Percentiles rank a stretch among this genome's conserved stretches.
These are phyloP conservation scores for Naganishia friedmannii DNA, from an alignment of 768 basidiomycete species.

Conservation along the genomic window DNA sequence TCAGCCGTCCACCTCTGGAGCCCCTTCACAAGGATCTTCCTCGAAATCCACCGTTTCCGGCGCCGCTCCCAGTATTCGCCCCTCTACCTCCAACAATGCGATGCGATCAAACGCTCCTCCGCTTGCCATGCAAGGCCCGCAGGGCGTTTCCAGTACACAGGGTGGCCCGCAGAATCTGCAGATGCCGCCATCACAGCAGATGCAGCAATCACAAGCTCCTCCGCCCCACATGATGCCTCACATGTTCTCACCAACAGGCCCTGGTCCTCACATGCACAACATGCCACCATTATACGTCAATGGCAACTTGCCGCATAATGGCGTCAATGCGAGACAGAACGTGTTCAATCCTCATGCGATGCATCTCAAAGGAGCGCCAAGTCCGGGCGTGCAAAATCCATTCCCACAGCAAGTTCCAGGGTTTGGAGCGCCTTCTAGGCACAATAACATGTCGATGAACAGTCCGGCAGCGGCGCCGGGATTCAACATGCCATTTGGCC, in stretches of 20 bases:
- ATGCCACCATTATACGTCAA: slow-evolving; percentile 19
- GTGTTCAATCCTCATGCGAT: slow-evolving; percentile 16
- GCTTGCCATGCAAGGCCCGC: slow-evolving; percentile 13
- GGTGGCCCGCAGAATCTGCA: background rate
- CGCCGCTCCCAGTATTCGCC: background rate
- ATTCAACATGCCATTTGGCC: slow-evolving; percentile 5
- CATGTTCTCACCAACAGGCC: slow-evolving; percentile 19
- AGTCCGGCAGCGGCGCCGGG: slow-evolving; percentile 3
- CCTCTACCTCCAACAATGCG: slow-evolving; percentile 8
- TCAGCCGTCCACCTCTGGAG: slow-evolving; percentile 8
- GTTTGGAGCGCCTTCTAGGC: slow-evolving; percentile 10
- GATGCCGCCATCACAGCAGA: slow-evolving; percentile 2
- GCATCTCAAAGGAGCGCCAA: slow-evolving; percentile 16
- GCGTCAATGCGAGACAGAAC: slow-evolving; percentile 12
- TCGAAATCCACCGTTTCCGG: background rate
- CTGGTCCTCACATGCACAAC: slow-evolving; percentile 16
- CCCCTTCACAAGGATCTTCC: slow-evolving; percentile 23
- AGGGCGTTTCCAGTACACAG: background rate
- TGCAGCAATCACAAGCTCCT: slow-evolving; percentile 3
- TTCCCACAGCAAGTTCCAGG: slow-evolving; percentile 29
- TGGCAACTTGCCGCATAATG: slow-evolving; percentile 18
- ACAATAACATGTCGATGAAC: slow-evolving; percentile 17
- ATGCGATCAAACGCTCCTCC: slow-evolving; percentile 15
- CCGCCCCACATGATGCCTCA: slow-evolving; percentile 19
- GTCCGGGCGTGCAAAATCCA: slow-evolving; percentile 12